Base-by-base conservation (phyloP, 2,329 filamentous ascomycete species). In the Beauveria australis region DNA sequence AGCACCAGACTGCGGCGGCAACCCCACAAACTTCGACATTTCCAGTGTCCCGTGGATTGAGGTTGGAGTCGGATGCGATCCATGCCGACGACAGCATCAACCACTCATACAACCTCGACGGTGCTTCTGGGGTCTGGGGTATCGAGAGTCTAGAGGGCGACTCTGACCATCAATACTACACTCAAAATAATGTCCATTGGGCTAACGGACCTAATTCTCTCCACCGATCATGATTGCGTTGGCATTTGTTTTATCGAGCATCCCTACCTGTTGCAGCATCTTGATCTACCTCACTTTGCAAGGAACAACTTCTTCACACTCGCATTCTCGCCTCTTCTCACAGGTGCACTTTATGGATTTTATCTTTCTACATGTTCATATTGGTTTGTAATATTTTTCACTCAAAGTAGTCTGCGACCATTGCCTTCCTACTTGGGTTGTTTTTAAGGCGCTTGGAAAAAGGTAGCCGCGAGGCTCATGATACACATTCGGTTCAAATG, bases 11-110 rank as follows among this genome's bases (percentile, higher is more conserved):
- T 3, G 33, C 67, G n/a, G 22, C 65, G 16, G 3, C 61, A 1
- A 60, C 49, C 12, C 62, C 66, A 10, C 65, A 61, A 12, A 19
- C 47, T 3, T 61, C 66, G 5, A 46, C 49, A 9, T 69, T 67
- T 52, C 53, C 65, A 3, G 63, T 65, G 14, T 62, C 62, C 9
- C 63, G 66, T 2, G 63, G 64, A 3, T 40, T 66, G 43, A 69
- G 66, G 53, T 18, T 59, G 2, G 66, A 67, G 10, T 40, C 64
- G 2, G 63, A 66, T 47, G 46, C 37, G n/a, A 52, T 65, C 5
- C 22, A 19, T 5, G 41, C 37, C 9, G 56, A 53, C 26, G 49
- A 53, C 5, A 44, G 8, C 12, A 8, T 60, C 16, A 8, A n/a
- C 19, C 48, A 53, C 5, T n/a, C 30, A 5, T 55, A 55, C n/a